These are phyloP conservation scores for Clitopilus passeckerianus DNA, from an alignment of 768 basidiomycete genomes.

Conservation along the genomic window DNA sequence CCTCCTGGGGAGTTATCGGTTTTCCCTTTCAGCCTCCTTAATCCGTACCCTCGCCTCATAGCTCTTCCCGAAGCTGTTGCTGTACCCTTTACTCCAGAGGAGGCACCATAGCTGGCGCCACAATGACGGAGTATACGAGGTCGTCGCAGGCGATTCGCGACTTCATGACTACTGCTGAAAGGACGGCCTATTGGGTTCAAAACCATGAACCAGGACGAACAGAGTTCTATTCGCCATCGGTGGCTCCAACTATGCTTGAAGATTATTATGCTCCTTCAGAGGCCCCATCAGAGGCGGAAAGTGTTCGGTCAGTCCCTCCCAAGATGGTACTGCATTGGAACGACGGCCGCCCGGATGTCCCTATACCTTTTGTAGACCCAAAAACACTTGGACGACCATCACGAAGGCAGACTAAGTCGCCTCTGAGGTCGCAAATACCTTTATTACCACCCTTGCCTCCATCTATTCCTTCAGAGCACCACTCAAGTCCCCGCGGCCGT, in stretches of 20 bases:
- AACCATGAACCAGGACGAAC: constrained; percentile 29
- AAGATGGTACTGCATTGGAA: constrained; percentile 68
- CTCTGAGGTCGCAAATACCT: constrained; percentile 20
- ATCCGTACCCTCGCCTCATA: constrained; percentile 19
- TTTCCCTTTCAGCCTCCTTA: constrained; percentile 15
- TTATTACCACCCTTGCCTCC: constrained; percentile 15
- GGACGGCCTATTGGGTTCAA: constrained; percentile 63
- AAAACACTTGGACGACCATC: constrained; percentile 5
- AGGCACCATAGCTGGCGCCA: not conserved
- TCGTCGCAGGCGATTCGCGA: constrained; percentile 55
- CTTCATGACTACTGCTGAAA: constrained; percentile 53
- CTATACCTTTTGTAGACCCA: constrained; percentile 43
- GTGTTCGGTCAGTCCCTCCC: constrained; percentile 55
- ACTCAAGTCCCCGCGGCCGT: not conserved
- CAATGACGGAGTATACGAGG: constrained; percentile 63
- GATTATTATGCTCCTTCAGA: constrained; percentile 35
- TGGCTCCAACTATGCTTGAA: constrained; percentile 46
- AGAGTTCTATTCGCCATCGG: constrained; percentile 53
- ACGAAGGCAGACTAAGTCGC: constrained; percentile 16
- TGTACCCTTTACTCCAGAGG: constrained; percentile 3
- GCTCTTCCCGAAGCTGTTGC: constrained; percentile 10
- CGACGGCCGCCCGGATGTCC: constrained; percentile 60
- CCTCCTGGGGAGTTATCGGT: constrained; percentile 29
- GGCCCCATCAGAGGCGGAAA: constrained; percentile 43
- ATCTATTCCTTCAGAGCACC: constrained; percentile 13